phyloP scores from a whole-genome alignment of 345 rosid species.

The Camelina laxa region DNA sequence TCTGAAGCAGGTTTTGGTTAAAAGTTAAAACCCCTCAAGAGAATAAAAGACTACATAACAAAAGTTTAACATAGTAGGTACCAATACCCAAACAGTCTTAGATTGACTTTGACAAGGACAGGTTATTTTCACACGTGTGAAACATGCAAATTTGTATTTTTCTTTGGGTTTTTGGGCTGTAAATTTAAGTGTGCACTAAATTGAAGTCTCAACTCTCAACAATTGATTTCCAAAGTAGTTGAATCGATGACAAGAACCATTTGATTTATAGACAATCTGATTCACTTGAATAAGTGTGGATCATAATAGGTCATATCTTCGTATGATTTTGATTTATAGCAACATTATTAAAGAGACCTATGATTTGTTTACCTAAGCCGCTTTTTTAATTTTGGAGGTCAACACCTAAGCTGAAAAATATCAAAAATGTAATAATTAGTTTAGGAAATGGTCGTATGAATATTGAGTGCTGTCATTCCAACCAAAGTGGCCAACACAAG shows the following conservation, averaged over 20 bases:
- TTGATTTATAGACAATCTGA: neutral
- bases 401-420: conserved; percentile 17
- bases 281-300: neutral
- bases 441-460: conserved; percentile 23
- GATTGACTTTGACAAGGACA: conserved; percentile 7
- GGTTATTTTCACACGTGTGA: neutral
- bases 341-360: neutral
- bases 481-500: conserved; percentile 34
- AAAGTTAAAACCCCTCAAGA: neutral
- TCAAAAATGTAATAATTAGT: conserved; percentile 27
- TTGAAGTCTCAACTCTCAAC: neutral
- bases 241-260: neutral
- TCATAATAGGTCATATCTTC: neutral
- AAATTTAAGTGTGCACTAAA: neutral
- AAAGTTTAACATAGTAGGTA: neutral
- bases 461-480: conserved; percentile 23
- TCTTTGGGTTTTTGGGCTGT: neutral
- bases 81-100: no score
- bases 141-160: neutral
- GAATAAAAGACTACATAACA: neutral
- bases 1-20: neutral
- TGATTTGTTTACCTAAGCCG: conserved; percentile 11
- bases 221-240: neutral
- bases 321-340: neutral
- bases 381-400: neutral